A percentile compares a stretch with the other conserved stretches of the same genome.
Evolutionary conservation across 108 stramenopile species (phyloP).

Genomic region (Mediolabrus comicus): DNA sequence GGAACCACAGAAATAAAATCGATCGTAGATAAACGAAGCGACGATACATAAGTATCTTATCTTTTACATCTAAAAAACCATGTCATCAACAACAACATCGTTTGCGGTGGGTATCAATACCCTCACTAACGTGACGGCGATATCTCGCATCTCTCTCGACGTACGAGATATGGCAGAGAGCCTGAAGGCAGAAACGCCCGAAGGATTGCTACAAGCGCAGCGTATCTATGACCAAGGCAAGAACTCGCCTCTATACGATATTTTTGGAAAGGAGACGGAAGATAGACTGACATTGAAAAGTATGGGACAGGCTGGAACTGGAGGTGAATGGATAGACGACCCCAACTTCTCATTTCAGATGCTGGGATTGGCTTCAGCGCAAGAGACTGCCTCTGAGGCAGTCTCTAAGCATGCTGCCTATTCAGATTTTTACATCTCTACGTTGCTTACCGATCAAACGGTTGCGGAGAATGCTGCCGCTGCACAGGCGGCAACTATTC

Average conservation of each 20-base stretch:
- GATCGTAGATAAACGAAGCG: too few relatives aligned
- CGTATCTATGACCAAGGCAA: conserved; percentile 62
- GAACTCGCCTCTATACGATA: conserved; percentile 42
- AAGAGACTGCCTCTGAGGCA: conserved; percentile 18
- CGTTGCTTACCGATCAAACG: conserved; percentile 29
- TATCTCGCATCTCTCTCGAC: conserved; percentile 66
- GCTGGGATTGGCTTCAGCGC: conserved; percentile 55
- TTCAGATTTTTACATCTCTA: conserved; percentile 57
- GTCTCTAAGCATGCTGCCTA: conserved; percentile 43
- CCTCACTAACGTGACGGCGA: conserved; percentile 60
- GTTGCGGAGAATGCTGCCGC: conserved; percentile 29
- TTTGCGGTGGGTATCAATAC: conserved; percentile 77
- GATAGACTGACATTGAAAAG: conserved; percentile 35
- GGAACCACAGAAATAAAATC: too few relatives aligned
- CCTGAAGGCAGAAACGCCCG: conserved; percentile 6
- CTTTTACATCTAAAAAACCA: not conserved
- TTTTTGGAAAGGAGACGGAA: conserved; percentile 29
- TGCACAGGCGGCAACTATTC: conserved; percentile 52
- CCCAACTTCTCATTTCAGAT: conserved; percentile 66
- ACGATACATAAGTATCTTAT: too few relatives aligned
- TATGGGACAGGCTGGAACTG: conserved; percentile 29
- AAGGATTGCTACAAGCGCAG: conserved; percentile 37
- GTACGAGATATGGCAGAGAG: conserved; percentile 57
- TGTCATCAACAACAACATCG: conserved; percentile 16
- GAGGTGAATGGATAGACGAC: conserved; percentile 24